Percentiles rank a stretch among this genome's conserved stretches.
These are phyloP conservation scores for Santalum album DNA, from an alignment of 164 flowering plant species.

Conservation along the genomic window DNA sequence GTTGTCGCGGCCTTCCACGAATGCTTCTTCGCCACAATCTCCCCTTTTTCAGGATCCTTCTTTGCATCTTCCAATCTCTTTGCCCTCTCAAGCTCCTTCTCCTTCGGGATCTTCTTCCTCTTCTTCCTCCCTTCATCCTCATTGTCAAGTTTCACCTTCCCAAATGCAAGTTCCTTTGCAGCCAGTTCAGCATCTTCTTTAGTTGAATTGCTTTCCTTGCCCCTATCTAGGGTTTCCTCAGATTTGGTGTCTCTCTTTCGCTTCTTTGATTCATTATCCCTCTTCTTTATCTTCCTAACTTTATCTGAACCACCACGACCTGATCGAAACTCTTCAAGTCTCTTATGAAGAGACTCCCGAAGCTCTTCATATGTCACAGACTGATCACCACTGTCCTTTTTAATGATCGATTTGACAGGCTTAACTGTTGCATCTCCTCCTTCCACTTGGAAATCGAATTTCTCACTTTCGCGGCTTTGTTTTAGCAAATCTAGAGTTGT, in stretches of 20 bases:
- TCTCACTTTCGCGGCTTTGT: constrained; percentile 37
- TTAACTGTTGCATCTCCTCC: constrained; percentile 16
- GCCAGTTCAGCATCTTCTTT: no score
- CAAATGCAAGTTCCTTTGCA: constrained; percentile 47
- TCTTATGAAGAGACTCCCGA: constrained; percentile 32
- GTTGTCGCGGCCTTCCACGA: constrained; percentile 63
- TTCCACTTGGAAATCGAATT: constrained; percentile 6
- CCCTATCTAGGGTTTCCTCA: constrained; percentile 17
- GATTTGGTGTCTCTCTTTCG: constrained; percentile 33
- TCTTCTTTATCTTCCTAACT: constrained; percentile 9
- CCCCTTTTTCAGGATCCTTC: constrained; percentile 66
- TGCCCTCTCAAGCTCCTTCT: constrained; percentile 56
- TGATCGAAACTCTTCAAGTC: constrained; percentile 45
- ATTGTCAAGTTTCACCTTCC: constrained; percentile 56
- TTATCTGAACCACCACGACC: constrained; percentile 23
- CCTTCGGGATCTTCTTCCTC: constrained; percentile 61
- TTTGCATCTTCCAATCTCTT: constrained; percentile 52
- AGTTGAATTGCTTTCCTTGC: constrained; percentile 2
- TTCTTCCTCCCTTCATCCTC: constrained; percentile 39
- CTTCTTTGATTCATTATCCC: constrained; percentile 24
- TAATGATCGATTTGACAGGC: constrained; percentile 13
- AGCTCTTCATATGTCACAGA: constrained; percentile 68
- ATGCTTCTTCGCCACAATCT: constrained; percentile 40
- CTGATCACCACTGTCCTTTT: constrained; percentile 21
- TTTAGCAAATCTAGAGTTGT: constrained; percentile 64